A percentile compares a stretch with the other conserved stretches of the same genome.
Evolutionary conservation across 176 grass and related monocot species (phyloP).

Genomic region (Oryza nivara): DNA sequence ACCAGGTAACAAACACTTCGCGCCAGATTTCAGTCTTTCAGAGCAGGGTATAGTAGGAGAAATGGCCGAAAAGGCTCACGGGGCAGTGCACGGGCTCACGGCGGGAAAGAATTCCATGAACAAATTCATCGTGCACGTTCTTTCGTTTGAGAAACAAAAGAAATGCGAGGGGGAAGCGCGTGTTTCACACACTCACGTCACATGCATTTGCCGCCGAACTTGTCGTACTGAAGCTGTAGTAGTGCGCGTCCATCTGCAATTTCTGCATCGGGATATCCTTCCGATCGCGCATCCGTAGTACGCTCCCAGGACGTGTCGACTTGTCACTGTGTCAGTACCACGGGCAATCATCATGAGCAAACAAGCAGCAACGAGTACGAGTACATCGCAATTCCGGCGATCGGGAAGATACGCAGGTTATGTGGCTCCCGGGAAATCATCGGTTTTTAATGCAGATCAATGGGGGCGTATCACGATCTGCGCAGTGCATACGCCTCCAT

Average conservation of each 20-base stretch:
- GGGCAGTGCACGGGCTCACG: background rate
- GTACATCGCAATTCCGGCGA: slow-evolving; percentile 22
- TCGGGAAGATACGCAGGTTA: slow-evolving; percentile 29
- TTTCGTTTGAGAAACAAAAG: background rate
- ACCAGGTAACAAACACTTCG: background rate
- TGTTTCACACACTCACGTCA: background rate
- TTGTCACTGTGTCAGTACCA: background rate
- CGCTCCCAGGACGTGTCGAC: background rate
- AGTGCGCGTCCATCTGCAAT: slow-evolving; percentile 9
- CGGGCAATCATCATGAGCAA: background rate
- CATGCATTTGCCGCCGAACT: background rate
- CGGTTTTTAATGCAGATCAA: slow-evolving; percentile 29
- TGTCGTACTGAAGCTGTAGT: slow-evolving; percentile 8
- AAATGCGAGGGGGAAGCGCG: background rate
- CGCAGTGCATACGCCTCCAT: background rate
- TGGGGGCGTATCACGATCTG: background rate
- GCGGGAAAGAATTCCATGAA: background rate
- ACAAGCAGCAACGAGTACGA: background rate
- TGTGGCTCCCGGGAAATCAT: background rate
- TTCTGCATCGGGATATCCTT: slow-evolving; percentile 10
- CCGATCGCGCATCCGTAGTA: slow-evolving; percentile 25
- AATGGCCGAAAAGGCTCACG: background rate
- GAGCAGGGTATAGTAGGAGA: background rate
- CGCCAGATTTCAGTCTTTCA: background rate
- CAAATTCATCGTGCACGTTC: background rate